Conservation (phyloP, 768 basidiomycete species). For the Hypholoma fasciculare region DNA sequence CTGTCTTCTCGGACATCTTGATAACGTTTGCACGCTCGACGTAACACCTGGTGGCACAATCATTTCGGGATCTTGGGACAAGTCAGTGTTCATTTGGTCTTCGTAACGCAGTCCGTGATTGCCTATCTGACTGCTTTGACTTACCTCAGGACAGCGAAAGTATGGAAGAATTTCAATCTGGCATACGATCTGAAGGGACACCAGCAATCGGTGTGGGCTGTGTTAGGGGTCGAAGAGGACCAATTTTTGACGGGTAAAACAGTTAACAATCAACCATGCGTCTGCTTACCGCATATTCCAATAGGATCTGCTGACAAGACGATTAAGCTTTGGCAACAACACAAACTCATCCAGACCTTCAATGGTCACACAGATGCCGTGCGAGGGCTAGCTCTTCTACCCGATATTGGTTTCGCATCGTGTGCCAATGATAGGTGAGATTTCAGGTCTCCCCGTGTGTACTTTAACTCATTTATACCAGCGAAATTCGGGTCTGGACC, state of each 20-base stretch:
- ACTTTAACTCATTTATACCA: slow-evolving; percentile 27
- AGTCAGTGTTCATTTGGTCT: slow-evolving; percentile 46
- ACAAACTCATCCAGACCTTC: slow-evolving; percentile 75
- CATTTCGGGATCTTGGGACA: slow-evolving; percentile 97
- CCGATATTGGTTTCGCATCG: slow-evolving; percentile 91
- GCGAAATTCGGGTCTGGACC: slow-evolving; percentile 93
- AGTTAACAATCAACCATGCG: neutral
- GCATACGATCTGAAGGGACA: slow-evolving; percentile 81
- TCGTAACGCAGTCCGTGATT: neutral
- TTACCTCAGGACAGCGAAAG: slow-evolving; percentile 78
- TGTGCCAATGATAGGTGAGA: slow-evolving; percentile 91
- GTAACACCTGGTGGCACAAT: slow-evolving; percentile 70
- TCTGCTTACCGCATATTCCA: neutral
- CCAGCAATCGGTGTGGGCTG: slow-evolving; percentile 93
- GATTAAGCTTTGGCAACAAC: slow-evolving; percentile 84
- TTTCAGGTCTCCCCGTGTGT: neutral
- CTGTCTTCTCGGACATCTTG: slow-evolving; percentile 84
- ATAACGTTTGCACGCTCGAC: slow-evolving; percentile 87
- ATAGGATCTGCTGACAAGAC: slow-evolving; percentile 93
- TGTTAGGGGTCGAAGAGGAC: slow-evolving; percentile 74
- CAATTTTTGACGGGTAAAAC: slow-evolving; percentile 77
- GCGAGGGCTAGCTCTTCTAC: slow-evolving; percentile 76
- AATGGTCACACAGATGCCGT: slow-evolving; percentile 92
- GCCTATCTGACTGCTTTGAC: slow-evolving; percentile 1
- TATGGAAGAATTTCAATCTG: slow-evolving; percentile 82